Base-by-base conservation (phyloP, 768 basidiomycete species). In the Suillus ampliporus region DNA sequence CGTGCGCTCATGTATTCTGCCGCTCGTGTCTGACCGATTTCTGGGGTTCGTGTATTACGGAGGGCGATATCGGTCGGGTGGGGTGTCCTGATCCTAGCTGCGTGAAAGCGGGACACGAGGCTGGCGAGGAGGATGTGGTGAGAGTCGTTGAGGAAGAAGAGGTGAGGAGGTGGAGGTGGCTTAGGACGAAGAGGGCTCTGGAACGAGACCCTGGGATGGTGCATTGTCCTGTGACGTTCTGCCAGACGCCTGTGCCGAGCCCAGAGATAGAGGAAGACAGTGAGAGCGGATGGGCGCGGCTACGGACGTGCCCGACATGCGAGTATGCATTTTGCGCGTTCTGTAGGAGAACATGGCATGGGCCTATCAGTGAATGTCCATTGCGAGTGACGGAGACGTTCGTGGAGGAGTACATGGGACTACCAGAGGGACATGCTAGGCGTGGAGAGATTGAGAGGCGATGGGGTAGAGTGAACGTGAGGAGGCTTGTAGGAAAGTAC, bases 301-400 rank as follows among this genome's bases (percentile, higher is more conserved):
- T 95, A 52, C 84, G 95, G 57, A 84, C 83, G 41, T 96, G 95
- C 68, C 76, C 83, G 5, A 73, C 76, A 37, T 97, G 95, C 72
- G 78, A 78, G 5, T 95, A 86, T 75, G 88, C 89, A 0, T 96
- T 96, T 72, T 96, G 95, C 74, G 84, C 86, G 4, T 90, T 90
- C 67, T 97, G 95, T 72, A 84, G 83, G 65, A 84, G 87, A 48
- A 90, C 91, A 54, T 97, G 95, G 94, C 95, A 97, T 72, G 95
- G 95, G 2, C 87, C 91, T 2, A 83, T 90, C 56, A 83, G 86
- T 6, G 77, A 82, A 11, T 97, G 95, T 65, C 84, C 86, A 0
- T 84, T 91, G 31, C 84, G 88, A 11, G 76, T 86, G 34, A 86
- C 87, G n/a, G 86, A 89, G 67, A 78, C 82, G 44, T 72, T 95